phyloP scores from a whole-genome alignment of 345 rosid genomes.

The Brassica incana region DNA sequence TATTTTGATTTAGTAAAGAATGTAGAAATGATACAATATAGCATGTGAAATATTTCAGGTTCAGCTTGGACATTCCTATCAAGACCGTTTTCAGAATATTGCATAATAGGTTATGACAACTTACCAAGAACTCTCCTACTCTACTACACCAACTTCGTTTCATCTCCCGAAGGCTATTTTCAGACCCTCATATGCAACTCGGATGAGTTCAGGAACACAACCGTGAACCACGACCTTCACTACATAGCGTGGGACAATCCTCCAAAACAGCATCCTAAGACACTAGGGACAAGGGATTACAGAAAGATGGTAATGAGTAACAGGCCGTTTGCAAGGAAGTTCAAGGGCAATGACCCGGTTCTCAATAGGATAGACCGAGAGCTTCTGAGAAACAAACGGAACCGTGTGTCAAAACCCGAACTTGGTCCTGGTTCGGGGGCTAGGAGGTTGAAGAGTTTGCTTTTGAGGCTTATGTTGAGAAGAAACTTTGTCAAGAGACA shows the following conservation, averaged over 20 bases:
- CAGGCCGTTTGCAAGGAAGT: slow-evolving; percentile 82
- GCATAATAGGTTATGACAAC: slow-evolving; percentile 85
- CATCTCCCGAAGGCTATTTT: slow-evolving; percentile 90
- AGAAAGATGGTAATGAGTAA: slow-evolving; percentile 67
- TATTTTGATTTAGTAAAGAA: background rate
- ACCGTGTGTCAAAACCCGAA: slow-evolving; percentile 41
- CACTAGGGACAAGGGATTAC: slow-evolving; percentile 60
- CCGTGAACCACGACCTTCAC: slow-evolving; percentile 86
- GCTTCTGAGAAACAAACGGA: slow-evolving; percentile 50
- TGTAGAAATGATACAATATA: background rate
- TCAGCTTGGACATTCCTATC: slow-evolving; percentile 96
- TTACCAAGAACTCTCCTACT: slow-evolving; percentile 86
- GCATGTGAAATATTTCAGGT: slow-evolving; percentile 46
- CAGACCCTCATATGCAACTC: slow-evolving; percentile 93
- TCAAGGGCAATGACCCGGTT: slow-evolving; percentile 67
- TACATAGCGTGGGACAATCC: slow-evolving; percentile 93
- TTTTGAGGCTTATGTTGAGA: slow-evolving; percentile 50
- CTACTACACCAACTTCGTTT: slow-evolving; percentile 85
- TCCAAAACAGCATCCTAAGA: slow-evolving; percentile 87
- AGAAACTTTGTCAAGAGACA: slow-evolving; percentile 61
- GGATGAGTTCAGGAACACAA: slow-evolving; percentile 67
- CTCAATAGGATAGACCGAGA: slow-evolving; percentile 78
- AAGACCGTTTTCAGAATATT: slow-evolving; percentile 78
- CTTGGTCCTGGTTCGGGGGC: slow-evolving; percentile 72
- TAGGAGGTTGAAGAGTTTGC: slow-evolving; percentile 59